Evolutionary conservation across 805 yeast species (phyloP).

Genomic region (Pichia californica): DNA sequence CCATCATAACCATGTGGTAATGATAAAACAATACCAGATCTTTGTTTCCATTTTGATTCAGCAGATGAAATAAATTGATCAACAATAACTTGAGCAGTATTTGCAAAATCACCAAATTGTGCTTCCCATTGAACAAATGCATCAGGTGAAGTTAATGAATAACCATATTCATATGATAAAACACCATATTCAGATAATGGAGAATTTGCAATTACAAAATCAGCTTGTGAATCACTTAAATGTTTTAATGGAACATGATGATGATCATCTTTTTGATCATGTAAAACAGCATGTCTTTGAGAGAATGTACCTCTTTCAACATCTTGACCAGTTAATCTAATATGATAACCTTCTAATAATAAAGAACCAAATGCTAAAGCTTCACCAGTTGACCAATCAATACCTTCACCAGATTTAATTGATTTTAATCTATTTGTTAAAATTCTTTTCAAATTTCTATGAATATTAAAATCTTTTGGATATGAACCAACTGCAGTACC

Average conservation of each 20-base stretch:
- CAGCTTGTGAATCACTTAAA: constrained; percentile 74
- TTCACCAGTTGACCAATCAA: constrained; percentile 99
- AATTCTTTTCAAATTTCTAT: constrained; percentile 94
- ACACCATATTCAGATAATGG: constrained; percentile 98
- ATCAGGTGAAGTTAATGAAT: constrained; percentile 95
- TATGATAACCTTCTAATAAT: constrained; percentile 88
- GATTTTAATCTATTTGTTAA: constrained; percentile 81
- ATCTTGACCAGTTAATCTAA: constrained; percentile 98
- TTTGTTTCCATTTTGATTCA: constrained; percentile 98
- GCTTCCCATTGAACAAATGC: constrained; percentile 99
- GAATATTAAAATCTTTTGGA: constrained; percentile 85
- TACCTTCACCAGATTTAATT: constrained; percentile 77
- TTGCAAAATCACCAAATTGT: constrained; percentile 99
- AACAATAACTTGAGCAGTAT: constrained; percentile 95
- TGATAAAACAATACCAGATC: constrained; percentile 92
- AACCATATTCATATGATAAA: constrained; percentile 98
- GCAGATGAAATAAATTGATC: constrained; percentile 97
- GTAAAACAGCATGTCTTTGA: constrained; percentile 97
- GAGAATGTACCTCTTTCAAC: constrained; percentile 99
- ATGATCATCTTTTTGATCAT: constrained; percentile 84
- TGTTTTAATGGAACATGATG: constrained; percentile 82
- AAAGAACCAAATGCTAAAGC: constrained; percentile 95
- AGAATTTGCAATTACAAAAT: constrained; percentile 85
- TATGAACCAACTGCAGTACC: constrained; percentile 75
- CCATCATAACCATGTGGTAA: constrained; percentile 99